phyloP scores from a whole-genome alignment of 306 rosid genomes.

The Inga laurina region DNA sequence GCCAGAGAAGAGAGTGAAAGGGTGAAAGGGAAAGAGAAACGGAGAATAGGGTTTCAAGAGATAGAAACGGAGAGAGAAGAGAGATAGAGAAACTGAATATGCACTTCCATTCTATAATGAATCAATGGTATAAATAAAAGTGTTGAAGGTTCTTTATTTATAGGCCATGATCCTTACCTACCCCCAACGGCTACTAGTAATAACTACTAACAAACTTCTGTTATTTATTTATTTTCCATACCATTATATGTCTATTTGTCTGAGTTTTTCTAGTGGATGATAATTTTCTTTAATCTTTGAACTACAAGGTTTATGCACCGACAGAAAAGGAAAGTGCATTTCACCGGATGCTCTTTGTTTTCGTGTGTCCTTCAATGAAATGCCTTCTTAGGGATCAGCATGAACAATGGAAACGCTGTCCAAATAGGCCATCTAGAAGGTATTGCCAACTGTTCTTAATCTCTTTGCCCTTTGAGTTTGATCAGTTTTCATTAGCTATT shows the following conservation, averaged over 20 bases:
- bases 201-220: too few species aligned
- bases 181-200: too few species aligned
- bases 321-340: constrained; percentile 62
- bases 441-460: constrained; percentile 13
- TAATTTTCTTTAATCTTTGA: constrained; percentile 18
- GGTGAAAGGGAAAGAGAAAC: too few species aligned
- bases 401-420: constrained; percentile 74
- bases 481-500: not conserved
- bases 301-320: constrained; percentile 73
- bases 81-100: too few species aligned
- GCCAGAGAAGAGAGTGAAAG: too few species aligned
- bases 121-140: too few species aligned
- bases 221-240: too few species aligned
- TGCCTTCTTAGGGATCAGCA: constrained; percentile 87
- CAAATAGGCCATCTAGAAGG: constrained; percentile 70
- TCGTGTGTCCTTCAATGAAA: constrained; percentile 80
- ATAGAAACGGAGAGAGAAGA: too few species aligned
- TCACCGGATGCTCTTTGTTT: constrained; percentile 79
- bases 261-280: constrained; percentile 18
- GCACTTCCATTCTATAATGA: too few species aligned
- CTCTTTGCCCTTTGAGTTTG: not conserved
- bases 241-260: not conserved
- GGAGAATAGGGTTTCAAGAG: too few species aligned
- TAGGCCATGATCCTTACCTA: too few species aligned
- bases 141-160: too few species aligned